Conservation (phyloP, 768 basidiomycete species). For the Phanerodontia chrysosporium region DNA sequence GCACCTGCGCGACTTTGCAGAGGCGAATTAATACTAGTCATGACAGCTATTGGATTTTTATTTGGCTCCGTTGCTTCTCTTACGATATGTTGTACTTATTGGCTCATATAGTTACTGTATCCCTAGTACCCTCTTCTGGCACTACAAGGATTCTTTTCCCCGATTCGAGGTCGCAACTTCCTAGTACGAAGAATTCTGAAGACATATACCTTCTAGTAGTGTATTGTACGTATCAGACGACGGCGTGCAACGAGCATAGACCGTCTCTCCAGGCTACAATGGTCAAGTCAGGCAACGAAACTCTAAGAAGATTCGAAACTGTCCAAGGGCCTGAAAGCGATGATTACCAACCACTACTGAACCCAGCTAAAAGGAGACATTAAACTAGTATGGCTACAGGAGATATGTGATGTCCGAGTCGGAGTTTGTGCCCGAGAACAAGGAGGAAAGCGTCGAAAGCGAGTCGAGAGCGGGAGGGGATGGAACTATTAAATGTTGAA, state of each 20-base stretch:
- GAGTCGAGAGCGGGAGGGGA: background rate
- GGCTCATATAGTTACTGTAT: background rate
- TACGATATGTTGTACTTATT: background rate
- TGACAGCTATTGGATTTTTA: background rate
- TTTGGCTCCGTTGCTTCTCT: background rate
- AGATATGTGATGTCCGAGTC: background rate
- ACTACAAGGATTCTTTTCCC: background rate
- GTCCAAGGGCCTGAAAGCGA: background rate
- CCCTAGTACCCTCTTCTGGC: background rate
- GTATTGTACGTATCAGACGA: too few relatives aligned
- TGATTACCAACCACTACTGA: background rate
- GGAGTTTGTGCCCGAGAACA: background rate
- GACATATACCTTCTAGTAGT: too few relatives aligned
- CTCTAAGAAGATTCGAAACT: too few relatives aligned
- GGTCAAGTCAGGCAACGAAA: too few relatives aligned
- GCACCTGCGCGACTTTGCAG: constrained; percentile 66
- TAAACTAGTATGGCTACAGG: background rate
- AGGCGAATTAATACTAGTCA: constrained; percentile 33
- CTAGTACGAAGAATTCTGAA: too few relatives aligned
- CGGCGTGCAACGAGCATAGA: too few relatives aligned
- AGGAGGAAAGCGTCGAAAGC: background rate
- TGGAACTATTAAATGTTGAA: constrained; percentile 28
- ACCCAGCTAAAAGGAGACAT: background rate
- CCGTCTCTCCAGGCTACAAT: too few relatives aligned
- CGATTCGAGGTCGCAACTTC: background rate